phyloP scores from a whole-genome alignment of 441 rosid species.

The Syzygium malaccense region DNA sequence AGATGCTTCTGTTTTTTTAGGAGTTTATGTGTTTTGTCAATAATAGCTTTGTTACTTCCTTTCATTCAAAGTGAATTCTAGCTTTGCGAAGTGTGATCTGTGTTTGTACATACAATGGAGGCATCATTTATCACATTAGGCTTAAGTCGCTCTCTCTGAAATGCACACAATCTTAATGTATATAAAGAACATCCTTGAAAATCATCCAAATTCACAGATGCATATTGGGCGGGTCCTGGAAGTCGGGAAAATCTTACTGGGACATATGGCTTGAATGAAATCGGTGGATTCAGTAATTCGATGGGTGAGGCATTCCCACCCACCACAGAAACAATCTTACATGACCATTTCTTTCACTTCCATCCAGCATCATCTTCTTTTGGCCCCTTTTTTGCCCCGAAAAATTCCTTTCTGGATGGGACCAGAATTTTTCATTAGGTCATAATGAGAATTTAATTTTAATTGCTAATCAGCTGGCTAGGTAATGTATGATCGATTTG shows the following conservation, averaged over 20 bases:
- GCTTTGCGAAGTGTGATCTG: neutral
- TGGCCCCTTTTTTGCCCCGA: neutral
- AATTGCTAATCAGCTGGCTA: neutral
- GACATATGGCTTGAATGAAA: neutral
- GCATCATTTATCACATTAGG: neutral
- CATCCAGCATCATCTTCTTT: neutral
- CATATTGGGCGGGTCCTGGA: neutral
- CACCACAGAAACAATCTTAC: neutral
- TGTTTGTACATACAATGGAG: neutral
- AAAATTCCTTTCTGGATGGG: neutral
- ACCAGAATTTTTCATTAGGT: neutral
- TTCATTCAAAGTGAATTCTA: neutral
- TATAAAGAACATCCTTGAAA: neutral
- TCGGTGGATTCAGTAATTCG: neutral
- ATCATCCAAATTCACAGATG: neutral
- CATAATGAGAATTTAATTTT: neutral
- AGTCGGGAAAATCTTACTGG: neutral
- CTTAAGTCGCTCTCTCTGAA: neutral
- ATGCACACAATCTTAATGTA: neutral
- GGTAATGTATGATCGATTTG: neutral
- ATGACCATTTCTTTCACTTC: neutral
- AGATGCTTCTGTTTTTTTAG: neutral
- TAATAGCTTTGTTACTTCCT: neutral
- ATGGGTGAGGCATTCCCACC: neutral
- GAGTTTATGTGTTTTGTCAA: neutral